Base-by-base conservation (phyloP, 202 grass and related monocot species). In the Elaeis oleifera region DNA sequence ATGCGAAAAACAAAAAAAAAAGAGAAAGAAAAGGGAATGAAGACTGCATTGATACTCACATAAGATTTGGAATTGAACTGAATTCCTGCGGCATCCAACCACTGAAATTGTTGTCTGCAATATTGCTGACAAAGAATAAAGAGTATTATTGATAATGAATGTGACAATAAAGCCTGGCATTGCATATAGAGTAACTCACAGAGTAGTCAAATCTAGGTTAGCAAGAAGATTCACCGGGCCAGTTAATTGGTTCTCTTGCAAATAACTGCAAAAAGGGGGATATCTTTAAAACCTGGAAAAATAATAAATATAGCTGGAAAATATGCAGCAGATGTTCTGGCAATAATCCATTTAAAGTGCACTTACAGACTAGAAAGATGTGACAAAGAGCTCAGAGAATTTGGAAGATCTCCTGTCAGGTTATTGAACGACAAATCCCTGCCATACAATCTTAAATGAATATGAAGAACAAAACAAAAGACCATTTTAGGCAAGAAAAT, bases 401-500 rank as follows among this genome's bases (percentile, higher is more conserved):
- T 84, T 71, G 95, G 95, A 79, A 99, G 80, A 75, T 80, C 75
- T 75, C 89, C 95, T 21, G 80, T 71, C 73, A 99, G 82, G 67
- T 84, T 65, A 80, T 99, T 99, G 83, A 94, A 99, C 62, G 95
- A 99, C 22, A 94, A 53, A 49, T 99, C 95, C 75, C 95, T 99
- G 85, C 50, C 68, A 92, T 79, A 66, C 62, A 73, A 58, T 54
- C 53, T 79, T 84, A 68, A 90, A 80, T 56, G 61, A 24, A 68
- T 54, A 26, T 74, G 77, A 21, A 32, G n/a, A 36, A 8, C 11
- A 56, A 68, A 16, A 36, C 23, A 3, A 23, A 64, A 76, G 1
- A 26, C 31, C 24, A 16, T 44, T 44, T 9, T 44, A 44, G 11
- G 36, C 8, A 44, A 3, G 36, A 44, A 44, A 11, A 13, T 44